Conservation (phyloP, 352 stramenopile species). For the Phytophthora agathidicida region DNA sequence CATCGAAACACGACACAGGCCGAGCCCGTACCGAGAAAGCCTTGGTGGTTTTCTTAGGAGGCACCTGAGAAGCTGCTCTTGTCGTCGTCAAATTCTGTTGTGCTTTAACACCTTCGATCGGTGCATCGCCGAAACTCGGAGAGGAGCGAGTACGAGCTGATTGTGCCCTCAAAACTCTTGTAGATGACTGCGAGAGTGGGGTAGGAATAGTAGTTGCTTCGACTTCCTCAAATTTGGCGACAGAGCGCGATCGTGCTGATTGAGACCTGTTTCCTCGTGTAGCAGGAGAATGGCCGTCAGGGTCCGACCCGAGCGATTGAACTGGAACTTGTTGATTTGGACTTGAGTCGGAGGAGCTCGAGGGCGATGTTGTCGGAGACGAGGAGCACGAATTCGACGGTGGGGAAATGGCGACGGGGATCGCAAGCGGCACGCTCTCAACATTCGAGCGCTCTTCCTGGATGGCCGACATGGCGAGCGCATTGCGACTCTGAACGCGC, state of each 20-base stretch:
- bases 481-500: constrained; percentile 31
- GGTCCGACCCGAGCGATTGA: neutral
- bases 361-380: constrained; percentile 28
- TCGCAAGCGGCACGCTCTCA: constrained; percentile 1
- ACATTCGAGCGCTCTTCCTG: constrained; percentile 30
- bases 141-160: constrained; percentile 21
- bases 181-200: neutral
- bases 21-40: constrained; percentile 18
- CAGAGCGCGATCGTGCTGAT: constrained; percentile 13
- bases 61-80: neutral
- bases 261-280: neutral
- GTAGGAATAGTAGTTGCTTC: neutral
- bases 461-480: constrained; percentile 39
- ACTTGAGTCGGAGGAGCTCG: constrained; percentile 27
- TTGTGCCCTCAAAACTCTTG: constrained; percentile 10
- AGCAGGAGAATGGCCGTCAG: neutral
- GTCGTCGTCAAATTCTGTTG: neutral
- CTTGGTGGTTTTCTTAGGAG: constrained; percentile 10
- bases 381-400: constrained; percentile 18
- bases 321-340: constrained; percentile 5
- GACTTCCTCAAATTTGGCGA: constrained; percentile 25
- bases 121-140: constrained; percentile 2
- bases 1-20: constrained; percentile 22
- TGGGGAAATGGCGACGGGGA: neutral
- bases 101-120: constrained; percentile 9